Conservation (phyloP, 1,284 basidiomycete genomes). For the Ustilago sp. region DNA sequence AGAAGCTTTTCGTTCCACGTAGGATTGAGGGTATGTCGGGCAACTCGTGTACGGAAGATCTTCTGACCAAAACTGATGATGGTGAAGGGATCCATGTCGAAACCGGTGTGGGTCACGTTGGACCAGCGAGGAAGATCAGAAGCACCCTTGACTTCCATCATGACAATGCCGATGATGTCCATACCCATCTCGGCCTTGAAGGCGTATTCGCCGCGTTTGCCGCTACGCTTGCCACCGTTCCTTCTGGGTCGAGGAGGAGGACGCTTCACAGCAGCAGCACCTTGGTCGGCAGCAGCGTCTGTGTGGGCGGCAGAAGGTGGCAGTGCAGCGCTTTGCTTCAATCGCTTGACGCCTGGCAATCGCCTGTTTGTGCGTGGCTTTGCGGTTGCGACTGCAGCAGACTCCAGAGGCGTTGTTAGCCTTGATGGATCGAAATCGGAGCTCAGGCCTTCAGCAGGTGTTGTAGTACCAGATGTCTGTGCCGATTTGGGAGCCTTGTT, state of each 20-base stretch:
- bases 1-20: constrained; percentile 95
- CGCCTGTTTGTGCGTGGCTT: constrained; percentile 30
- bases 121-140: constrained; percentile 85
- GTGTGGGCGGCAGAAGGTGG: constrained; percentile 9
- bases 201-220: constrained; percentile 70
- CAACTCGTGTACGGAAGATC: constrained; percentile 86
- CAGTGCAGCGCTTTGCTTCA: constrained; percentile 13
- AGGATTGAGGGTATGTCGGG: constrained; percentile 77
- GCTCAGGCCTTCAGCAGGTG: constrained; percentile 24
- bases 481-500: constrained; percentile 31
- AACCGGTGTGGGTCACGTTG: constrained; percentile 77
- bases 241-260: constrained; percentile 11
- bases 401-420: constrained; percentile 19
- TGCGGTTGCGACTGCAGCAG: constrained; percentile 4
- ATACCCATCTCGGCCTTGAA: constrained; percentile 75
- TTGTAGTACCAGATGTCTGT: constrained; percentile 27
- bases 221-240: constrained; percentile 8
- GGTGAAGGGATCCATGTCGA: constrained; percentile 98
- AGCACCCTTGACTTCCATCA: constrained; percentile 81
- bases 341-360: constrained; percentile 35
- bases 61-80: constrained; percentile 97
- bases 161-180: constrained; percentile 92
- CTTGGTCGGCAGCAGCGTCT: neutral
- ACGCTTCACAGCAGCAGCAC: neutral
- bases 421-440: constrained; percentile 32